A percentile compares a stretch with the other conserved stretches of the same genome.
These are phyloP conservation scores for Pulveroboletus sp. DNA, from an alignment of 768 basidiomycete species.

Conservation along the genomic window DNA sequence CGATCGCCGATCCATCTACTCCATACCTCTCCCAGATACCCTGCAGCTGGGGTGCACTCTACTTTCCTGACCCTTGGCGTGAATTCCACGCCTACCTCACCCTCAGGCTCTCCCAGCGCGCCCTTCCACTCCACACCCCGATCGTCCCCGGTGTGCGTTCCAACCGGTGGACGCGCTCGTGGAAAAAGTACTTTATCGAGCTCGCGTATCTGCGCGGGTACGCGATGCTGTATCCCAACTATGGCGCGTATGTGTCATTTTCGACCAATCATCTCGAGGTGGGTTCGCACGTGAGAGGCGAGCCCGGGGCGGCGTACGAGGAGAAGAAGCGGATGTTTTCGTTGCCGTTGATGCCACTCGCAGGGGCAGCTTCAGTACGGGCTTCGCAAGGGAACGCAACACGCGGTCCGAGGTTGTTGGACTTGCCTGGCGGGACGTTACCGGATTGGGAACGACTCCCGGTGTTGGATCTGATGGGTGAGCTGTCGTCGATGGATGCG, in stretches of 20 bases:
- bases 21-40: constrained; percentile 86
- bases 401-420: constrained; percentile 40
- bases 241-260: constrained; percentile 60
- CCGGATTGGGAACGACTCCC: constrained; percentile 57
- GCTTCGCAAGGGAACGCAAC: not conserved
- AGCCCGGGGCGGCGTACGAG: constrained; percentile 41
- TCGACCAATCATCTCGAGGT: constrained; percentile 91
- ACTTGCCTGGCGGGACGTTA: constrained; percentile 52
- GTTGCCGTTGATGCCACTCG: constrained; percentile 61
- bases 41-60: constrained; percentile 89
- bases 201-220: constrained; percentile 77
- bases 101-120: constrained; percentile 56
- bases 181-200: constrained; percentile 91
- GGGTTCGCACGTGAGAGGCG: constrained; percentile 71
- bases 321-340: constrained; percentile 63
- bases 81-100: constrained; percentile 79
- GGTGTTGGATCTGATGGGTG: constrained; percentile 64
- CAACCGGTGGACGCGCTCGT: constrained; percentile 75
- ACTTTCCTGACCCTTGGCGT: constrained; percentile 86
- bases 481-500: constrained; percentile 33
- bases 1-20: constrained; percentile 42
- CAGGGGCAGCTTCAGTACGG: constrained; percentile 3
- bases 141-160: constrained; percentile 77
- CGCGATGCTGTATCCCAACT: constrained; percentile 89
- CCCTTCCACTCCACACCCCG: constrained; percentile 30